Base-by-base conservation (phyloP, 257 asterid genomes). In the Ilex asprella region DNA sequence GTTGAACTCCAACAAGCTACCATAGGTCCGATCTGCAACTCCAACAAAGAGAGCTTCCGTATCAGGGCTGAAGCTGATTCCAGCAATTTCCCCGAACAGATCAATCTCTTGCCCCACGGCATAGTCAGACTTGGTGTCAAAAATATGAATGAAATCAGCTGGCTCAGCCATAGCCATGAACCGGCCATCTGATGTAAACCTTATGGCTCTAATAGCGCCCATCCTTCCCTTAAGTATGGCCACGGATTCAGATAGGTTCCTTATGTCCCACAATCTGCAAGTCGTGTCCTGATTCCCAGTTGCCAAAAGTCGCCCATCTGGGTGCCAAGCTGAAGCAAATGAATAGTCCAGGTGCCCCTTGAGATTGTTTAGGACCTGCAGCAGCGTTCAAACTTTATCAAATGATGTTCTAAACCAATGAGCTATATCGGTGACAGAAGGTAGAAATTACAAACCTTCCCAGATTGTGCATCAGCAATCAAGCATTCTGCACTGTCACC, bases 101-200 rank as follows among this genome's bases (percentile, higher is more conserved):
- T 88, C 94, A 9, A 83, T 88, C 72, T 89, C 97, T 67, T 89
- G 97, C 10, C 68, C 75, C 16, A 41, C 46, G 0, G 70, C 43
- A 35, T 83, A 88, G 46, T 73, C 84, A 2, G 87, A 75, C 27
- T 62, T 56, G 0, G 85, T 69, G 44, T 85, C 86, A 1, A 79
- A 81, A n/a, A 88, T 63, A 59, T 88, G 96, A 43, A 88, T 86
- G 55, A 88, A 88, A 62, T 88, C 96, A 10, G 96, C 96, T 39
- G 96, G 89, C 57, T 88, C 95, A 16, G 91, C 94, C 85, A 88
- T 85, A n/a, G 89, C 94, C 91, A 88, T 70, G 76, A 78, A 88
- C 1, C 78, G 91, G n/a, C 96, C 96, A 56, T 88, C 94, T 4
- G 87, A 67, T 2, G 87, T 63, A 73, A 85, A 88, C 55, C 75